Evolutionary conservation across 768 basidiomycete genomes (phyloP).

Genomic region (Hygrocybe coccinea): DNA sequence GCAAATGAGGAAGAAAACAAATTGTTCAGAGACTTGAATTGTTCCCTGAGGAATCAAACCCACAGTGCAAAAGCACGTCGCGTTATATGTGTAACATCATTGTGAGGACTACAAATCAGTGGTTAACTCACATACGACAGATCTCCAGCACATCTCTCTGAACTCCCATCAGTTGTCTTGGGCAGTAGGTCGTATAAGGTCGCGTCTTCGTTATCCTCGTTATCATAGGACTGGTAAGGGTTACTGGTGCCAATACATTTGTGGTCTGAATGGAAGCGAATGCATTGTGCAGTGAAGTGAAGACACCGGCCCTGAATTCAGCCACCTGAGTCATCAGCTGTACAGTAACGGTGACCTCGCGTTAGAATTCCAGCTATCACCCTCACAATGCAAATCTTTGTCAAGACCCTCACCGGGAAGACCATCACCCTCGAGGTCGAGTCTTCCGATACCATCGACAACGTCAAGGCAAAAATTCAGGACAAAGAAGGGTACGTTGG

Average conservation of each 20-base stretch:
- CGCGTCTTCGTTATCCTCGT: too few species aligned
- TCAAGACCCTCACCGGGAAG: constrained; percentile 88
- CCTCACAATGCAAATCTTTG: constrained; percentile 51
- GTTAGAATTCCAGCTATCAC: not conserved
- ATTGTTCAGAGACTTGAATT: constrained; percentile 75
- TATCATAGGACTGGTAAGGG: too few species aligned
- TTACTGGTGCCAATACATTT: too few species aligned
- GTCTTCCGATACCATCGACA: constrained; percentile 94
- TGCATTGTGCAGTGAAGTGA: too few species aligned
- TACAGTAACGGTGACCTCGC: not conserved
- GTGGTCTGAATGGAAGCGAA: too few species aligned
- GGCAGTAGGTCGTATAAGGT: too few species aligned
- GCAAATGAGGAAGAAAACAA: not conserved
- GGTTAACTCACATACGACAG: not conserved
- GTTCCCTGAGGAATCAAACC: constrained; percentile 63
- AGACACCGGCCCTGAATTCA: constrained; percentile 40
- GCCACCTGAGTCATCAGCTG: constrained; percentile 39
- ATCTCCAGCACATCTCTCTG: too few species aligned
- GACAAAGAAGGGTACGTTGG: constrained; percentile 53
- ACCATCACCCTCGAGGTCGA: constrained; percentile 99
- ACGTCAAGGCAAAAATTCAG: constrained; percentile 76
- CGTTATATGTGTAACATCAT: constrained; percentile 42
- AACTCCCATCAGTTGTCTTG: too few species aligned
- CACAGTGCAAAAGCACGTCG: constrained; percentile 63
- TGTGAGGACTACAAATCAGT: constrained; percentile 1